Evolutionary conservation across 345 rosid genomes (phyloP).

Genomic region (Gossypioides kirkii): DNA sequence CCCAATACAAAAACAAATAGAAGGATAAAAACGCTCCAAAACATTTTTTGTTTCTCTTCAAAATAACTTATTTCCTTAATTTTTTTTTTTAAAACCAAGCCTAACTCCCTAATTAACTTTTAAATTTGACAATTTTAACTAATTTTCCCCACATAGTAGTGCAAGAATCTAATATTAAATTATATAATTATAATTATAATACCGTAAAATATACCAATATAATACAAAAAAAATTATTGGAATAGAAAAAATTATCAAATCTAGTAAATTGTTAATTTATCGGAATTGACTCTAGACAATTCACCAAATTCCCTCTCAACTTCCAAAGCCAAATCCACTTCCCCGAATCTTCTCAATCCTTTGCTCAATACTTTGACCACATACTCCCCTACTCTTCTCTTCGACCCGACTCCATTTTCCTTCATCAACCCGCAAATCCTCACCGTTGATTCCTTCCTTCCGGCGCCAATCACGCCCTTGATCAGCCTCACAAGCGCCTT

Average conservation of each 20-base stretch:
- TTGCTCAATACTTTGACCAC: slow-evolving; percentile 47
- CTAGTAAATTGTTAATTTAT: background rate
- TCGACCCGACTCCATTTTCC: slow-evolving; percentile 55
- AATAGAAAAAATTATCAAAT: background rate
- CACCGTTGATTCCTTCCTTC: slow-evolving; percentile 65
- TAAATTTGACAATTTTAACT: too few species aligned
- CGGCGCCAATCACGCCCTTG: slow-evolving; percentile 53
- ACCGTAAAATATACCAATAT: too few species aligned
- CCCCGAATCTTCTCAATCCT: slow-evolving; percentile 65
- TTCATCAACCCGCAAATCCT: slow-evolving; percentile 61
- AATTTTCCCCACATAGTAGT: too few species aligned
- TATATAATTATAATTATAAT: too few species aligned
- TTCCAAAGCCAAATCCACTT: slow-evolving; percentile 46
- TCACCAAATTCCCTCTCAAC: slow-evolving; percentile 40
- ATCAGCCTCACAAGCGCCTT: slow-evolving; percentile 46
- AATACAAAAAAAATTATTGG: background rate
- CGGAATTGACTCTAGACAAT: slow-evolving; percentile 17
- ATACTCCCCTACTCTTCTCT: slow-evolving; percentile 58
- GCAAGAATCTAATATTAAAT: too few species aligned
- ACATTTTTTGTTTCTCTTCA: accelerated
- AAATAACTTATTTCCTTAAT: too few species aligned
- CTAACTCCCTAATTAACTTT: too few species aligned
- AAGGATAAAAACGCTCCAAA: accelerated
- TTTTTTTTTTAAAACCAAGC: too few species aligned
- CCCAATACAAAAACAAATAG: too few species aligned